phyloP scores from a whole-genome alignment of 805 yeast genomes.

The Candida hungchunana region DNA sequence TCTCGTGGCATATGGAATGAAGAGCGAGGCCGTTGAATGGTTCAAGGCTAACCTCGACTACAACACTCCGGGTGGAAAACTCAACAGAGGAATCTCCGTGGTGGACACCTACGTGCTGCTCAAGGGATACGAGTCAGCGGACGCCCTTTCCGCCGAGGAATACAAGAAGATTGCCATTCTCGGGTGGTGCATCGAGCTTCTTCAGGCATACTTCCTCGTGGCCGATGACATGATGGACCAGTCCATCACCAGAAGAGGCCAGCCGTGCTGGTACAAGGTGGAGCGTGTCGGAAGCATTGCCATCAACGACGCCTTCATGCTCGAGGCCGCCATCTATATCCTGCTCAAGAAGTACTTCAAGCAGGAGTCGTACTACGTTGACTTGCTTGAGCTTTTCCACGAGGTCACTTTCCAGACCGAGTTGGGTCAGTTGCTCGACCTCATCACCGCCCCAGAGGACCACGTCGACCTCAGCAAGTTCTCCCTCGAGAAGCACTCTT shows the following conservation, averaged over 20 bases:
- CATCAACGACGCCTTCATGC: conserved; percentile 94
- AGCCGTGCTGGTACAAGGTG: conserved; percentile 93
- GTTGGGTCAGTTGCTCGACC: conserved; percentile 91
- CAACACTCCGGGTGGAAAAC: conserved; percentile 95
- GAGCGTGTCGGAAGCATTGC: conserved; percentile 87
- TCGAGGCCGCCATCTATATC: conserved; percentile 90
- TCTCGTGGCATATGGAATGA: conserved; percentile 97
- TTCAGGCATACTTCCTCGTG: conserved; percentile 94
- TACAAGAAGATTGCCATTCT: conserved; percentile 81
- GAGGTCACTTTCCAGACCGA: conserved; percentile 98
- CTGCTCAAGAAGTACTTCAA: conserved; percentile 87
- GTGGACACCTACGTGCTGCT: conserved; percentile 86
- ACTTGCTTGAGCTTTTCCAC: conserved; percentile 89
- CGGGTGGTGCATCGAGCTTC: conserved; percentile 93
- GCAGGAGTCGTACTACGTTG: conserved; percentile 77
- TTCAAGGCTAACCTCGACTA: conserved; percentile 69
- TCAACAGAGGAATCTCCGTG: conserved; percentile 94
- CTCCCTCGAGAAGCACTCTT: conserved; percentile 84
- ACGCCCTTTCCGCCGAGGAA: conserved; percentile 62
- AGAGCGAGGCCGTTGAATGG: conserved; percentile 97
- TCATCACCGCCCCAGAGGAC: conserved; percentile 97
- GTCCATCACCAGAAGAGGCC: conserved; percentile 95
- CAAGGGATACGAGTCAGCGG: conserved; percentile 52
- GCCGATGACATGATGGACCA: conserved; percentile 99
- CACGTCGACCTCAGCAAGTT: conserved; percentile 84